A percentile compares a stretch with the other conserved stretches of the same genome.
Evolutionary conservation across 2,329 filamentous ascomycete genomes (phyloP).

Genomic region (Blastomyces gilchristii): DNA sequence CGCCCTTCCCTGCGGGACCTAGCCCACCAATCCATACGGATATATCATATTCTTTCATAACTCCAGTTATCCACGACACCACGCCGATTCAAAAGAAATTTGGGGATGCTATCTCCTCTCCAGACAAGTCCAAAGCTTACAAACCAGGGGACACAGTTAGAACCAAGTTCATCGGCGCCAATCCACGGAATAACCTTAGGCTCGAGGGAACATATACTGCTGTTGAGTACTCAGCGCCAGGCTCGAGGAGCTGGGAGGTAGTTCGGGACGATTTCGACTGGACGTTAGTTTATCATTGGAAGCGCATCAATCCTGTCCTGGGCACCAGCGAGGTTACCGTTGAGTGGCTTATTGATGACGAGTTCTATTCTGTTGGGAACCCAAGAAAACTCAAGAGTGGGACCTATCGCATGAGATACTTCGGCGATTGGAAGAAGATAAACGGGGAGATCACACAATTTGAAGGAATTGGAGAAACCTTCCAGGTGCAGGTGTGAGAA

Average conservation of each 20-base stretch:
- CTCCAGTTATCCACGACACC: conserved; percentile 64
- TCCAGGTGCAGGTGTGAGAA: conserved; percentile 24
- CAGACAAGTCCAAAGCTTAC: conserved; percentile 47
- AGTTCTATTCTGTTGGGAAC: conserved; percentile 36
- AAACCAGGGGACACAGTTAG: conserved; percentile 51
- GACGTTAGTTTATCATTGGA: conserved; percentile 73
- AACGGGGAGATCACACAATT: conserved; percentile 56
- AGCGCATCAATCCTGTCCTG: conserved; percentile 55
- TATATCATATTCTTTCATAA: conserved; percentile 68
- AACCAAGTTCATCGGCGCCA: conserved; percentile 71
- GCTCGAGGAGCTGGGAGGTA: conserved; percentile 48
- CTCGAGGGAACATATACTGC: conserved; percentile 68
- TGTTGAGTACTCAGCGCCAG: conserved; percentile 52
- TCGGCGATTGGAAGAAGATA: conserved; percentile 65
- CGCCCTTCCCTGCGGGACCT: conserved; percentile 43
- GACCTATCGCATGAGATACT: conserved; percentile 70
- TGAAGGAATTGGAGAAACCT: conserved; percentile 52
- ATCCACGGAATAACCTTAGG: conserved; percentile 77
- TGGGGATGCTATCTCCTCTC: conserved; percentile 52
- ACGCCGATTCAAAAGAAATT: conserved; percentile 57
- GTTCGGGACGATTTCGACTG: conserved; percentile 71
- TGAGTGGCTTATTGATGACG: conserved; percentile 64
- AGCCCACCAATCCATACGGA: conserved; percentile 68
- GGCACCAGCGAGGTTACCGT: conserved; percentile 70
- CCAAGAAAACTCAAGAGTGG: conserved; percentile 40